phyloP scores from a whole-genome alignment of 352 stramenopile genomes.

The Pythium phragmitis region DNA sequence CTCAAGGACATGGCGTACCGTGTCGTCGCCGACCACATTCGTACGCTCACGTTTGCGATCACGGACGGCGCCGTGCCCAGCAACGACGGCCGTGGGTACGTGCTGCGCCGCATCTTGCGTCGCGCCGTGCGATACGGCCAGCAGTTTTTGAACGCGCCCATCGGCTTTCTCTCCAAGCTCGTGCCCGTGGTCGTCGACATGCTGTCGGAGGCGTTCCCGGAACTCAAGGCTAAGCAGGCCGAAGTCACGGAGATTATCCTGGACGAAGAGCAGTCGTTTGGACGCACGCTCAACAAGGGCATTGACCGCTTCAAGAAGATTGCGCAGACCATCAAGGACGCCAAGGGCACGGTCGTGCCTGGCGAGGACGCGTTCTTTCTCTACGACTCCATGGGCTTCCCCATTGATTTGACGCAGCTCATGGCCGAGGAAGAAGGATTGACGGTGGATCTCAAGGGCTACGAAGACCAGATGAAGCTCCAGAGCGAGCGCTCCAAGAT shows the following conservation, averaged over 20 bases:
- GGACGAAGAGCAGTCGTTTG: conserved; percentile 97
- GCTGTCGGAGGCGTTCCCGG: conserved; percentile 95
- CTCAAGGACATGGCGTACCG: conserved; percentile 91
- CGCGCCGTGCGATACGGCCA: conserved; percentile 97
- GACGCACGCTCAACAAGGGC: conserved; percentile 94
- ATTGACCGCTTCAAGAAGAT: conserved; percentile 90
- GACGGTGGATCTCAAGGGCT: conserved; percentile 93
- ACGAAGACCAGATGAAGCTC: conserved; percentile 93
- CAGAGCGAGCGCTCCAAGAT: conserved; percentile 84
- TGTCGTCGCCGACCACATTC: conserved; percentile 98
- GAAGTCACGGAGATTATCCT: conserved; percentile 93
- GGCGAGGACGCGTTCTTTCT: conserved; percentile 97
- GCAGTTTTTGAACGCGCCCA: conserved; percentile 95
- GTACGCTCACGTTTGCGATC: conserved; percentile 97
- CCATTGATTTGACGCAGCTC: conserved; percentile 97
- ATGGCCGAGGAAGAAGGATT: conserved; percentile 96
- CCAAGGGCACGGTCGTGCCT: conserved; percentile 80
- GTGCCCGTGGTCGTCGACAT: conserved; percentile 91
- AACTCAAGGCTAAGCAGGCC: conserved; percentile 92
- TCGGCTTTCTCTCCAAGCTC: conserved; percentile 95
- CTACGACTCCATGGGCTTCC: conserved; percentile 99
- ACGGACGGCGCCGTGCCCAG: conserved; percentile 96
- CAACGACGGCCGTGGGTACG: conserved; percentile 98
- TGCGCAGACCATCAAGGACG: conserved; percentile 64
- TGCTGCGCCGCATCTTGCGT: conserved; percentile 97